Percentiles rank a stretch among this genome's conserved stretches.
These are phyloP conservation scores for Leccinum pachyderme DNA, from an alignment of 1,284 basidiomycete genomes.

Conservation along the genomic window DNA sequence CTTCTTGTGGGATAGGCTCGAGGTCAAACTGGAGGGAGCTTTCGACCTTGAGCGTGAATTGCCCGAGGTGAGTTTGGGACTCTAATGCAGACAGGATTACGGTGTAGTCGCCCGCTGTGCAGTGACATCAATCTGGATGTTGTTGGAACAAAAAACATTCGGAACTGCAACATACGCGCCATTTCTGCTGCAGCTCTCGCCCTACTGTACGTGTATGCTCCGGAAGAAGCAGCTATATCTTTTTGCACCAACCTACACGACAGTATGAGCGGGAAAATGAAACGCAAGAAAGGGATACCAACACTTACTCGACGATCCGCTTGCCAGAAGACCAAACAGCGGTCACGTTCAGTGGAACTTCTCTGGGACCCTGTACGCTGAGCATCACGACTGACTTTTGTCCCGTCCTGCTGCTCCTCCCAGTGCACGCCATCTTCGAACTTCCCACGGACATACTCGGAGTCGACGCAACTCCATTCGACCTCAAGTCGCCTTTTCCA, in stretches of 20 bases:
- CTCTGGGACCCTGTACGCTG: constrained; percentile 56
- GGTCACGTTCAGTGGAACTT: constrained; percentile 74
- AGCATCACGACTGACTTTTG: constrained; percentile 49
- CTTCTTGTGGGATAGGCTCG: constrained; percentile 82
- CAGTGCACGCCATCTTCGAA: neutral
- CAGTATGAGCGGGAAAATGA: neutral
- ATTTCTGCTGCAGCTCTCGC: constrained; percentile 57
- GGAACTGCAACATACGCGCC: constrained; percentile 43
- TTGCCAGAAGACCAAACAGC: constrained; percentile 75
- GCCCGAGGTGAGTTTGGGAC: constrained; percentile 58
- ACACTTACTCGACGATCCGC: constrained; percentile 71
- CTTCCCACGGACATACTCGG: constrained; percentile 1
- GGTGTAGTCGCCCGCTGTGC: constrained; percentile 78
- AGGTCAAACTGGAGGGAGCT: constrained; percentile 64
- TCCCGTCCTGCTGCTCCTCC: constrained; percentile 1
- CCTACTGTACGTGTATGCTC: constrained; percentile 80
- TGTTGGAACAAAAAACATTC: neutral
- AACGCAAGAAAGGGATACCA: neutral
- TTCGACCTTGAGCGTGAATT: constrained; percentile 64
- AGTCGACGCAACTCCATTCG: neutral
- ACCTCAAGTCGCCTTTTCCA: neutral
- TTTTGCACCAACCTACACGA: constrained; percentile 53
- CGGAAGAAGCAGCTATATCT: constrained; percentile 72
- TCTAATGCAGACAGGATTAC: constrained; percentile 83
- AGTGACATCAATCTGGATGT: constrained; percentile 5